These are phyloP conservation scores for Rhodamnia rubescens DNA, from an alignment of 345 rosid species.

Conservation along the genomic window DNA sequence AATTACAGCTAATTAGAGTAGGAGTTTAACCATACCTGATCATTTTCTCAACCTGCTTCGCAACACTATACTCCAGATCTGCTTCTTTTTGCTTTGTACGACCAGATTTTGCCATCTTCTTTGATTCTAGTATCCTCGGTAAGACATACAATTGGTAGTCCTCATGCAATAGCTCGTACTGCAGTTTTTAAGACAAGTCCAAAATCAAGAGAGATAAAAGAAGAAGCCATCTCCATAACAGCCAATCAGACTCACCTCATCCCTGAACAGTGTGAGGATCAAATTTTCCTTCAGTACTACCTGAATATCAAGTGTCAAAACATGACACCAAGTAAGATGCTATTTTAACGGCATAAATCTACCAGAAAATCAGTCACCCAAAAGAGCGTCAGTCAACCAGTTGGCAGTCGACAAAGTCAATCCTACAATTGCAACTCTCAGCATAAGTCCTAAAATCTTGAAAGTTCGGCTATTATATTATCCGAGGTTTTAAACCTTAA, in stretches of 20 bases:
- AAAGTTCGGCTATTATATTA: not conserved
- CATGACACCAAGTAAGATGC: not conserved
- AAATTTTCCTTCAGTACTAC: slow-evolving; percentile 93
- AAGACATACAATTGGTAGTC: slow-evolving; percentile 89
- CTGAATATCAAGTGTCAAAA: slow-evolving; percentile 20
- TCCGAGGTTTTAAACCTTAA: no score
- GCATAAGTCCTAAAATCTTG: not conserved
- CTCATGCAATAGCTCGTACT: slow-evolving; percentile 84
- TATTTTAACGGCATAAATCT: not conserved
- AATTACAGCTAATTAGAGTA: not conserved
- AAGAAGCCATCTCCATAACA: not conserved
- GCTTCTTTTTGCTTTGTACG: slow-evolving; percentile 93
- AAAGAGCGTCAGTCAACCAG: not conserved
- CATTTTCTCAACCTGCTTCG: slow-evolving; percentile 99
- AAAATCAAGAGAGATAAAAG: not conserved
- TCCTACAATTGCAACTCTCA: not conserved
- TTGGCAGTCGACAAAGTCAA: no score
- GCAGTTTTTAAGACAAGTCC: slow-evolving; percentile 25
- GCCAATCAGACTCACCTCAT: slow-evolving; percentile 55
- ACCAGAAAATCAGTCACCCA: not conserved
- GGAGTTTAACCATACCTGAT: slow-evolving; percentile 40
- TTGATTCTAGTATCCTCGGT: slow-evolving; percentile 93
- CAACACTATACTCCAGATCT: slow-evolving; percentile 92
- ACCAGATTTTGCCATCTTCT: slow-evolving; percentile 98
- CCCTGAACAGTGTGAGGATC: slow-evolving; percentile 76